Conservation (phyloP, 2,329 filamentous ascomycete genomes). For the Zymoseptoria pseudotritici region DNA sequence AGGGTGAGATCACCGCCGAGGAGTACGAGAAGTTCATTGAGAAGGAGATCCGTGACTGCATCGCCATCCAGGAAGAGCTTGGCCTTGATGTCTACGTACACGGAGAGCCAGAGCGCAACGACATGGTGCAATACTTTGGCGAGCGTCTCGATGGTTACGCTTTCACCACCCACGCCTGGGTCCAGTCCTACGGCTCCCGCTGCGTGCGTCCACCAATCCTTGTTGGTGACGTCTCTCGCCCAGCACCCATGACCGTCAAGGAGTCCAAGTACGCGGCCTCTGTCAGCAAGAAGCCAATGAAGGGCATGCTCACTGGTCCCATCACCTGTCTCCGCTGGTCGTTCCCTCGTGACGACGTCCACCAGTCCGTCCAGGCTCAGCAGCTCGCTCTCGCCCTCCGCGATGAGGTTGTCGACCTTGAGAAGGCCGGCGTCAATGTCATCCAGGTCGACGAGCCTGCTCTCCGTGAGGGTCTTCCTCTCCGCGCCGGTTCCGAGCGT, state of each 20-base stretch:
- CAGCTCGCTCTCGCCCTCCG: slow-evolving; percentile 97
- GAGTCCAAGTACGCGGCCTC: slow-evolving; percentile 98
- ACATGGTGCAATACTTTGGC: slow-evolving; percentile 99
- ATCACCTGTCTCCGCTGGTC: slow-evolving; percentile 99
- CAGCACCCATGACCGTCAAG: slow-evolving; percentile 98
- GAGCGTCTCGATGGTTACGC: slow-evolving; percentile 94
- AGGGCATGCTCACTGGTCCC: slow-evolving; percentile 99
- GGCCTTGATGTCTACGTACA: slow-evolving; percentile 95
- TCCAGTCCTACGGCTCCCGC: slow-evolving; percentile 95
- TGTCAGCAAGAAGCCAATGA: slow-evolving; percentile 98
- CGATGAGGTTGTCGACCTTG: slow-evolving; percentile 96
- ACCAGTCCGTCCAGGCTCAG: slow-evolving; percentile 98
- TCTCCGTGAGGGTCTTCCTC: slow-evolving; percentile 97
- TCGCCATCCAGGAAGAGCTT: slow-evolving; percentile 97
- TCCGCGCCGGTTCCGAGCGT: slow-evolving; percentile 87
- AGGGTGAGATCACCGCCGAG: slow-evolving; percentile 85
- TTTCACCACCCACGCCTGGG: slow-evolving; percentile 99
- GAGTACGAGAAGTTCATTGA: slow-evolving; percentile 99
- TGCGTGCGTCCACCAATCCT: slow-evolving; percentile 98
- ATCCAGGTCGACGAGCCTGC: slow-evolving; percentile 99
- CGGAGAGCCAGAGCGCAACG: slow-evolving; percentile 98
- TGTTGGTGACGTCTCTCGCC: slow-evolving; percentile 96
- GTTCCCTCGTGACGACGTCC: slow-evolving; percentile 98
- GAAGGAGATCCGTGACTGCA: slow-evolving; percentile 91
- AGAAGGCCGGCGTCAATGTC: slow-evolving; percentile 91